phyloP scores from a whole-genome alignment of 208 protist genomes.

The Leishmania turanica region DNA sequence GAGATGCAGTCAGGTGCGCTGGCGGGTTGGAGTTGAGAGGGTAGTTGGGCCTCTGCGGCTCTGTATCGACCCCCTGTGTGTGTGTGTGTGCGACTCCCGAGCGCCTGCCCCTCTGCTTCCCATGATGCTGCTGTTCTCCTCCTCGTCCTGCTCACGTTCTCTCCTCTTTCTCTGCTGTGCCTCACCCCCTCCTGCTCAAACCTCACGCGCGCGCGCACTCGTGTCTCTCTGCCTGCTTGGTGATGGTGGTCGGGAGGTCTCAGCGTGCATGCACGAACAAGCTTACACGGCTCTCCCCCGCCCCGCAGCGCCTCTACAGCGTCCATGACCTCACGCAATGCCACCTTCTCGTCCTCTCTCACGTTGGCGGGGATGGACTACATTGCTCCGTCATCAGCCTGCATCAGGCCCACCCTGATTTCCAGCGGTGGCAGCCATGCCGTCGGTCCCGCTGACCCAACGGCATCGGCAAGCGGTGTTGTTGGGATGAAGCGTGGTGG shows the following conservation, averaged over 20 bases:
- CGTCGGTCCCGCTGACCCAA: background rate
- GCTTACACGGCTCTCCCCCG: background rate
- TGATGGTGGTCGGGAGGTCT: background rate
- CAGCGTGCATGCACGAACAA: background rate
- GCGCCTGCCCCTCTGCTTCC: background rate
- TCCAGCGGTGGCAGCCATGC: background rate
- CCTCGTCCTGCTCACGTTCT: background rate
- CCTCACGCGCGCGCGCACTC: background rate
- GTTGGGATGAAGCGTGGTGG: conserved; percentile 11
- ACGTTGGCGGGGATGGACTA: conserved; percentile 87
- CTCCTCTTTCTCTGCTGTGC: background rate
- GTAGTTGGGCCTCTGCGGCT: background rate
- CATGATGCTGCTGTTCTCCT: background rate
- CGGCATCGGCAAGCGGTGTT: background rate
- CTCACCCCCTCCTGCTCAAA: background rate
- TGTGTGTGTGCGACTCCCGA: no score
- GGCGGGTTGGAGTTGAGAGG: background rate
- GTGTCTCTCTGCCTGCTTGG: background rate
- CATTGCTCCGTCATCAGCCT: conserved; percentile 79
- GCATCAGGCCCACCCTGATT: conserved; percentile 47
- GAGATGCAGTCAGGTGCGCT: background rate
- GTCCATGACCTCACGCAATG: background rate
- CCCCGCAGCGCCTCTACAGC: background rate
- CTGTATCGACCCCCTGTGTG: no score
- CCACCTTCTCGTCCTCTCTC: conserved; percentile 64